These are phyloP conservation scores for Podaxis mareebaensis DNA, from an alignment of 768 basidiomycete species.

Conservation along the genomic window DNA sequence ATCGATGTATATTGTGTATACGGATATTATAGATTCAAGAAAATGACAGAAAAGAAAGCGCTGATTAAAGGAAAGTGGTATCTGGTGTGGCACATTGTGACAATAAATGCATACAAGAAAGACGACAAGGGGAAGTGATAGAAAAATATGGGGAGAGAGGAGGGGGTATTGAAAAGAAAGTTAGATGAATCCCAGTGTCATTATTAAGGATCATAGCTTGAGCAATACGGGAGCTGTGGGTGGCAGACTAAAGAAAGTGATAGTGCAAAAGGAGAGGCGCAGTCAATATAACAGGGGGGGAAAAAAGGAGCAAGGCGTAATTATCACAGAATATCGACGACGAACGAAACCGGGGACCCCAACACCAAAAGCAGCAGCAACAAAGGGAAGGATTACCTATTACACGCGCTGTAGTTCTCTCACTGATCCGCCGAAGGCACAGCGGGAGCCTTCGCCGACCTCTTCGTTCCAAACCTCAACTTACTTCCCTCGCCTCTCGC, in stretches of 20 bases:
- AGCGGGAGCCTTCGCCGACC: conserved; percentile 49
- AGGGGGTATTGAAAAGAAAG: conserved; percentile 4
- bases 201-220: conserved; percentile 17
- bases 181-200: conserved; percentile 13
- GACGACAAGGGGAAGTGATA: not conserved
- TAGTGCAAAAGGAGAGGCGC: not conserved
- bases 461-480: conserved; percentile 73
- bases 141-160: not conserved
- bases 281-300: not conserved
- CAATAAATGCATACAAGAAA: conserved; percentile 14
- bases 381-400: not conserved
- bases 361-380: conserved; percentile 17
- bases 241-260: not conserved
- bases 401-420: not conserved
- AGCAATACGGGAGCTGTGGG: not conserved
- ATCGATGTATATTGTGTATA: not conserved
- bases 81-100: conserved; percentile 12
- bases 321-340: not conserved
- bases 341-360: conserved; percentile 15
- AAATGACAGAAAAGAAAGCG: not conserved
- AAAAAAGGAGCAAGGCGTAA: conserved; percentile 17
- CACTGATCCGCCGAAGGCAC: conserved; percentile 23
- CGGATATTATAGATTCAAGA: conserved; percentile 4
- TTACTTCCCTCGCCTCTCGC: conserved; percentile 62
- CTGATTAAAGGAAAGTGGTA: conserved; percentile 15